These are phyloP conservation scores for Vaccinium vitisidaea DNA, from an alignment of 148 eudicot genomes.

Conservation along the genomic window DNA sequence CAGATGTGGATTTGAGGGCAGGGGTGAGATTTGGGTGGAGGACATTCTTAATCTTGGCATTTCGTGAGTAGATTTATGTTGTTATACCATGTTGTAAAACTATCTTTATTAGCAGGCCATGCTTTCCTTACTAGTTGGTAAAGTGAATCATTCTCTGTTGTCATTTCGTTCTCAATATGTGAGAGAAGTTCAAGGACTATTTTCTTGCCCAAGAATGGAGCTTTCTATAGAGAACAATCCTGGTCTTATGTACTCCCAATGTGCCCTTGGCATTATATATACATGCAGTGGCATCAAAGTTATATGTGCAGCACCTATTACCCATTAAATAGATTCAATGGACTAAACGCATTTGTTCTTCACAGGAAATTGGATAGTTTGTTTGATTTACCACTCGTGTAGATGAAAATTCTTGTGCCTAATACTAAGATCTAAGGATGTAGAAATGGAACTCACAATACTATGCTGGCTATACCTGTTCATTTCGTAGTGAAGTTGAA, in stretches of 20 bases:
- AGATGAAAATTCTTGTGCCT: background rate
- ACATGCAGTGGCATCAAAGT: background rate
- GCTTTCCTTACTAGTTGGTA: background rate
- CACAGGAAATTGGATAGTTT: background rate
- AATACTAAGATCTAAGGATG: background rate
- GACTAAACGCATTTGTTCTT: background rate
- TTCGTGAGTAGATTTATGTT: constrained; percentile 60
- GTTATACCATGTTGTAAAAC: background rate
- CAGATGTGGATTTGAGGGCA: constrained; percentile 95
- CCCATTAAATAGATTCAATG: background rate
- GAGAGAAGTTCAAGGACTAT: constrained; percentile 11
- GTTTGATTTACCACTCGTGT: background rate
- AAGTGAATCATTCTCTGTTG: background rate
- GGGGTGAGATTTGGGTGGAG: constrained; percentile 94
- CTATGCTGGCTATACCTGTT: background rate
- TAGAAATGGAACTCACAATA: background rate
- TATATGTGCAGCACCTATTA: background rate
- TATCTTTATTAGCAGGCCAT: background rate
- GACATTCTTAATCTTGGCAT: constrained; percentile 92
- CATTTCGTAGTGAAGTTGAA: background rate
- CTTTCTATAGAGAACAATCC: background rate
- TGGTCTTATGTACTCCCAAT: background rate
- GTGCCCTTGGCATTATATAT: background rate
- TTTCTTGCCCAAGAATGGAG: background rate
- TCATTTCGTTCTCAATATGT: background rate